Evolutionary conservation across 2,329 filamentous ascomycete species (phyloP).

Genomic region (Zopfia rhizophila): DNA sequence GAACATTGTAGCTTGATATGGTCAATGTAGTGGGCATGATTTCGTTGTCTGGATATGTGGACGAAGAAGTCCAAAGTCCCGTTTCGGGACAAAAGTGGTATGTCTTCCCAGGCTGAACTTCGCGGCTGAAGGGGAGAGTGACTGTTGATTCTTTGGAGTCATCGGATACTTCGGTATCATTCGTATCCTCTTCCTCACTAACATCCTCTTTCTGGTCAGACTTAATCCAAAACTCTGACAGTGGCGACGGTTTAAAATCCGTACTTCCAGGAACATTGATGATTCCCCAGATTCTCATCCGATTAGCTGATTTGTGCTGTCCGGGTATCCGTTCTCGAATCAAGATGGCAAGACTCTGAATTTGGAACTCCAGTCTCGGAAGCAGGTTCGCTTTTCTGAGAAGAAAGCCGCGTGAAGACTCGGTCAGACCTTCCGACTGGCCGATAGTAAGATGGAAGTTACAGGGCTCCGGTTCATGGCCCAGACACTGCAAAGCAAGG

Average conservation of each 20-base stretch:
- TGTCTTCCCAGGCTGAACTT: conserved; percentile 38
- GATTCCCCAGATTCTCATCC: conserved; percentile 68
- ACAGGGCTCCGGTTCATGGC: conserved; percentile 24
- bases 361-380: conserved; percentile 61
- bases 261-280: conserved; percentile 48
- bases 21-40: conserved; percentile 30
- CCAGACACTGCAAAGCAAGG: conserved; percentile 34
- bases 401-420: conserved; percentile 62
- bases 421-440: conserved; percentile 62
- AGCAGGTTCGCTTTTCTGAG: conserved; percentile 64
- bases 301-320: conserved; percentile 46
- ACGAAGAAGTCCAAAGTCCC: conserved; percentile 35
- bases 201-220: not conserved
- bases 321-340: conserved; percentile 57
- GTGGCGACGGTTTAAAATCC: not conserved
- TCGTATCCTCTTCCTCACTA: conserved; percentile 13
- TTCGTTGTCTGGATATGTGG: conserved; percentile 6
- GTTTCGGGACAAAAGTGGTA: conserved; percentile 39
- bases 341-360: conserved; percentile 63
- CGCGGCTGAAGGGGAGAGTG: conserved; percentile 17
- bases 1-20: conserved; percentile 57
- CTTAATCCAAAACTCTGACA: conserved; percentile 27
- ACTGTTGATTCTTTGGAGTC: no score
- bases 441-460: conserved; percentile 69
- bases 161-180: not conserved